Evolutionary conservation across 805 yeast genomes (phyloP).

Genomic region (Sugiyamaella boreocaroliniensis): DNA sequence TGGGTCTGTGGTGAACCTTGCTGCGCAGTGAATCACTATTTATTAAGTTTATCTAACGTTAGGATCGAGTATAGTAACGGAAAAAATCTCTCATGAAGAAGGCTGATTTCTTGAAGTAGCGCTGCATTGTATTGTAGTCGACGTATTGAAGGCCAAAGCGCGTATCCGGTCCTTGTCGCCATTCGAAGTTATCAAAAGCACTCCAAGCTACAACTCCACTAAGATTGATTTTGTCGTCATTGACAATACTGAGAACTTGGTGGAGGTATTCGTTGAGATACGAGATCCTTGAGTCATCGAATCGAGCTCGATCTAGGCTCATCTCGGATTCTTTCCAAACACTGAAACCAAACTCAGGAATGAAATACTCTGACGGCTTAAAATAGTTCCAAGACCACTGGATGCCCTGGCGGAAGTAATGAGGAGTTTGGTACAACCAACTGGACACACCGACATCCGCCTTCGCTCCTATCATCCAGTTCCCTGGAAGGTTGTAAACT

Average conservation of each 20-base stretch:
- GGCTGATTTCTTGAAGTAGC: constrained; percentile 20
- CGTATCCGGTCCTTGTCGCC: constrained; percentile 24
- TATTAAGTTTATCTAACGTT: not conserved
- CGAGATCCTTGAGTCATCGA: constrained; percentile 28
- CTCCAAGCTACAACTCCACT: constrained; percentile 34
- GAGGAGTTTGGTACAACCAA: constrained; percentile 26
- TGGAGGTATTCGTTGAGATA: constrained; percentile 30
- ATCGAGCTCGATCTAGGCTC: constrained; percentile 25
- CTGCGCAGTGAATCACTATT: not conserved
- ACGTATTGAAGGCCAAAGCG: constrained; percentile 21
- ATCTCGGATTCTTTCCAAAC: constrained; percentile 30
- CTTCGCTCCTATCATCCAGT: constrained; percentile 16
- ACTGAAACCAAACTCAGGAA: constrained; percentile 35
- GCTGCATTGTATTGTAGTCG: constrained; percentile 13
- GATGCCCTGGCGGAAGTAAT: constrained; percentile 14
- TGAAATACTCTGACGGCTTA: constrained; percentile 24
- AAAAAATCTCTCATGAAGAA: constrained; percentile 17
- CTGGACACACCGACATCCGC: constrained; percentile 24
- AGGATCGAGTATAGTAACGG: constrained; percentile 7
- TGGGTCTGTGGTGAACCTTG: not conserved
- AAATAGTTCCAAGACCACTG: constrained; percentile 23
- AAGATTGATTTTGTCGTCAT: constrained; percentile 27
- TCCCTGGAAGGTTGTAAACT: constrained; percentile 19
- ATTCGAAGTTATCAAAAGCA: constrained; percentile 33
- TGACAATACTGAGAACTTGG: constrained; percentile 24